phyloP scores from a whole-genome alignment of 352 stramenopile species.

The Pythium diclinum region DNA sequence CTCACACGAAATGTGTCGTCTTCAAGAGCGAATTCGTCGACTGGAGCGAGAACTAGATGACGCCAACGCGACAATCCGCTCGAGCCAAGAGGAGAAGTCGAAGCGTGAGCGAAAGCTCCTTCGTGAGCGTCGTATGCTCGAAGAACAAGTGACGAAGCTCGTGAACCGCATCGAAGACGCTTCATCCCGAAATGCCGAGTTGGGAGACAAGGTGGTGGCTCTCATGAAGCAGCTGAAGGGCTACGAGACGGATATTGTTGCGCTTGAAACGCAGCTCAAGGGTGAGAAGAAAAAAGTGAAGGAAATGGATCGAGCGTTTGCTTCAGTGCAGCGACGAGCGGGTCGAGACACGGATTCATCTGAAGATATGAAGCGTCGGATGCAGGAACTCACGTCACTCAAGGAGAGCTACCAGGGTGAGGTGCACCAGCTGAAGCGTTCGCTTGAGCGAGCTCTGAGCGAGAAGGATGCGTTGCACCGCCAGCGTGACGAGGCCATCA shows the following conservation, averaged over 20 bases:
- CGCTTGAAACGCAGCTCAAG: constrained; percentile 58
- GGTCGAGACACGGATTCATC: constrained; percentile 20
- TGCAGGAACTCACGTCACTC: constrained; percentile 41
- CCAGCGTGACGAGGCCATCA: constrained; percentile 56
- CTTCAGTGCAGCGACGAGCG: constrained; percentile 19
- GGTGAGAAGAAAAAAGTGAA: constrained; percentile 53
- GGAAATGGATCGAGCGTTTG: constrained; percentile 30
- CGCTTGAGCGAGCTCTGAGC: constrained; percentile 36
- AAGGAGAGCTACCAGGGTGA: constrained; percentile 61
- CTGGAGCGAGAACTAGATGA: constrained; percentile 31
- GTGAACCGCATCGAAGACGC: constrained; percentile 53
- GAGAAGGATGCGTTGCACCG: constrained; percentile 46
- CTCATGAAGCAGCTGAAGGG: constrained; percentile 56
- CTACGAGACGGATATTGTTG: constrained; percentile 60
- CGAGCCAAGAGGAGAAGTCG: constrained; percentile 34
- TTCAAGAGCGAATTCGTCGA: constrained; percentile 32
- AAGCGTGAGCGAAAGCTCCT: constrained; percentile 53
- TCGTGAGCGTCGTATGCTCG: constrained; percentile 54
- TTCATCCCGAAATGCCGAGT: constrained; percentile 46
- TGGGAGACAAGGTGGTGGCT: constrained; percentile 59
- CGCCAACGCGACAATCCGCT: constrained; percentile 30
- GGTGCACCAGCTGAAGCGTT: constrained; percentile 37
- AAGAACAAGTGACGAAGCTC: constrained; percentile 47
- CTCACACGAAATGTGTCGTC: constrained; percentile 22
- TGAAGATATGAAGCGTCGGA: constrained; percentile 39